Conservation (phyloP, 2,329 filamentous ascomycete species). For the Cryphonectria parasitica region DNA sequence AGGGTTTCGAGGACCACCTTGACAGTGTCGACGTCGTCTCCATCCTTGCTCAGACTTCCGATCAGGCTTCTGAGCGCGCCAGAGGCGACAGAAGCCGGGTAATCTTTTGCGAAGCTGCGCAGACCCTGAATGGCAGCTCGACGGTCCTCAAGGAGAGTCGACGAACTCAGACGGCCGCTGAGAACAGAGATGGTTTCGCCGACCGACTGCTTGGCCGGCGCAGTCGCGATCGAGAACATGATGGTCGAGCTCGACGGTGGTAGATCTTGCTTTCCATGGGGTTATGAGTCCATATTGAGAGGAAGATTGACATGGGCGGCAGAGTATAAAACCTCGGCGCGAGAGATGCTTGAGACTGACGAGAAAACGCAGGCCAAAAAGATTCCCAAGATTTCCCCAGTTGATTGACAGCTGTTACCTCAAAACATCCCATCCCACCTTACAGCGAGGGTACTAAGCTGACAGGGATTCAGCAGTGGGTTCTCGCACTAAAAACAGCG, state of each 20-base stretch:
- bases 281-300: slow-evolving; percentile 13
- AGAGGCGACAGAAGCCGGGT: slow-evolving; percentile 92
- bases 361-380: slow-evolving; percentile 5
- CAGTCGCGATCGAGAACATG: slow-evolving; percentile 69
- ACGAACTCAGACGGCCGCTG: slow-evolving; percentile 83
- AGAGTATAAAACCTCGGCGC: slow-evolving; percentile 3
- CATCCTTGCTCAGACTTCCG: slow-evolving; percentile 80
- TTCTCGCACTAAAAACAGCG: background rate
- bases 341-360: background rate
- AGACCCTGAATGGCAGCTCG: slow-evolving; percentile 90
- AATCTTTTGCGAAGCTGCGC: slow-evolving; percentile 94
- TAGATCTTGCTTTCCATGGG: slow-evolving; percentile 23
- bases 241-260: slow-evolving; percentile 30
- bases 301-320: background rate
- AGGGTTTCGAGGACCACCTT: slow-evolving; percentile 95
- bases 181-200: slow-evolving; percentile 91
- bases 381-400: background rate
- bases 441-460: slow-evolving; percentile 8
- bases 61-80: slow-evolving; percentile 90
- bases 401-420: slow-evolving; percentile 19
- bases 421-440: slow-evolving; percentile 13
- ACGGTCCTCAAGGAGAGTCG: slow-evolving; percentile 91
- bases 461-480: slow-evolving; percentile 11
- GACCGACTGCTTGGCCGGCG: slow-evolving; percentile 94
- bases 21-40: slow-evolving; percentile 93